A percentile compares a stretch with the other conserved stretches of the same genome.
phyloP scores from a whole-genome alignment of 2,329 filamentous ascomycete genomes.

The Triangularia verruculosa region DNA sequence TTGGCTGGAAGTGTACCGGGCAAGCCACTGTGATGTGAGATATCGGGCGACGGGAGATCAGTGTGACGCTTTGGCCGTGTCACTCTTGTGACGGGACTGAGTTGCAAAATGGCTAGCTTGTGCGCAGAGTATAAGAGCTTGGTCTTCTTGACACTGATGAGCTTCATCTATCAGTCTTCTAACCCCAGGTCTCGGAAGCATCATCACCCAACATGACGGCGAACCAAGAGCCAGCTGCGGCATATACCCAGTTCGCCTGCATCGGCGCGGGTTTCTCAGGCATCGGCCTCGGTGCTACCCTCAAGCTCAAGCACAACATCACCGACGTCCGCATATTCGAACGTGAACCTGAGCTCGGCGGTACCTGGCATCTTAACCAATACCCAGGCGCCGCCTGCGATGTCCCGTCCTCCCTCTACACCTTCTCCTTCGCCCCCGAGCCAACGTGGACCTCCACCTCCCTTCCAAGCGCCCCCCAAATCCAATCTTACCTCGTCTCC shows the following conservation, averaged over 20 bases:
- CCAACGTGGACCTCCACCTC: constrained; percentile 57
- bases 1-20: background rate
- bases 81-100: background rate
- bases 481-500: constrained; percentile 52
- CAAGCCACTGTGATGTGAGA: background rate
- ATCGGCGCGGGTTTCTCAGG: constrained; percentile 62
- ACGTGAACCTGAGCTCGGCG: constrained; percentile 53
- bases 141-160: too few relatives aligned
- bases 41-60: background rate
- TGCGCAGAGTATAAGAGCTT: too few relatives aligned
- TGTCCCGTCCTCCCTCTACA: constrained; percentile 58
- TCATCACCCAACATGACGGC: background rate
- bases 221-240: background rate
- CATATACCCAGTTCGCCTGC: constrained; percentile 41
- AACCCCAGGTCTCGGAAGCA: background rate
- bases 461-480: constrained; percentile 54
- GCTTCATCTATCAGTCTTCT: background rate
- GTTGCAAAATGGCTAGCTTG: background rate
- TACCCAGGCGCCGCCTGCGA: constrained; percentile 57
- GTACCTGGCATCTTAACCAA: constrained; percentile 62
- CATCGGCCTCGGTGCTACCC: constrained; percentile 57
- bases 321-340: constrained; percentile 62
- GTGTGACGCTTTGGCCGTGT: background rate
- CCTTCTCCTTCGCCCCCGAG: constrained; percentile 59
- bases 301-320: constrained; percentile 57